Evolutionary conservation across 1,284 basidiomycete species (phyloP).

Genomic region (Moesziomyces aphidis): DNA sequence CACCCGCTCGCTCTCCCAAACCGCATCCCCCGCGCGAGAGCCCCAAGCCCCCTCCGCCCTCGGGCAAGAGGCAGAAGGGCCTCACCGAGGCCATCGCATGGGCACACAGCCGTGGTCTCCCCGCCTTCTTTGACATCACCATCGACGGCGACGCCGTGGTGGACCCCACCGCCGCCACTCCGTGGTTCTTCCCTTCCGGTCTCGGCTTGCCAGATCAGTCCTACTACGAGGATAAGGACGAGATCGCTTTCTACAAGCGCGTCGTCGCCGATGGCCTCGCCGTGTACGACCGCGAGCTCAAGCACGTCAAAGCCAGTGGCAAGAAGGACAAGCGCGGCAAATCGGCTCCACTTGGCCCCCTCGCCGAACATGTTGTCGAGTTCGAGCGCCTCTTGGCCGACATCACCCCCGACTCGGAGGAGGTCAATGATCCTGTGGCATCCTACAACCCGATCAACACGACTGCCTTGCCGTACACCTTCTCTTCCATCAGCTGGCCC

Average conservation of each 20-base stretch:
- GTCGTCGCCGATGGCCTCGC: conserved; percentile 79
- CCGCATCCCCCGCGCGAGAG: conserved; percentile 50
- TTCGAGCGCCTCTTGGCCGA: conserved; percentile 86
- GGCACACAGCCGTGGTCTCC: conserved; percentile 78
- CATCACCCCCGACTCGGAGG: conserved; percentile 76
- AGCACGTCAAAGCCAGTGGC: conserved; percentile 66
- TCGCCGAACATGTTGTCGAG: conserved; percentile 80
- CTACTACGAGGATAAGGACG: conserved; percentile 85
- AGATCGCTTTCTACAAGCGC: conserved; percentile 78
- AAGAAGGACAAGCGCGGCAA: conserved; percentile 68
- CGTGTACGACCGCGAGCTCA: conserved; percentile 72
- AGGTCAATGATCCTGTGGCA: conserved; percentile 77
- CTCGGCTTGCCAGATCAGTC: conserved; percentile 93
- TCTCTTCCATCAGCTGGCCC: conserved; percentile 83
- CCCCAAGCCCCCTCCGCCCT: conserved; percentile 48
- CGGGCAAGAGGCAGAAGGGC: conserved; percentile 70
- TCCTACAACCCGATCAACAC: conserved; percentile 89
- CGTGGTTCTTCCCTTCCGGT: conserved; percentile 85
- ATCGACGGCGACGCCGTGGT: conserved; percentile 89
- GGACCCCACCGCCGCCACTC: conserved; percentile 87
- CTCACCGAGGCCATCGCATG: conserved; percentile 84
- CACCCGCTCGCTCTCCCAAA: conserved; percentile 51
- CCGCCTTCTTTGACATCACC: conserved; percentile 79
- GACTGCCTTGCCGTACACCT: conserved; percentile 71
- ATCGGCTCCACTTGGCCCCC: conserved; percentile 70